Evolutionary conservation across 345 rosid genomes (phyloP), one percentile per base, ranked within the genome.

Genomic region (Raphanus raphanistrum): DNA sequence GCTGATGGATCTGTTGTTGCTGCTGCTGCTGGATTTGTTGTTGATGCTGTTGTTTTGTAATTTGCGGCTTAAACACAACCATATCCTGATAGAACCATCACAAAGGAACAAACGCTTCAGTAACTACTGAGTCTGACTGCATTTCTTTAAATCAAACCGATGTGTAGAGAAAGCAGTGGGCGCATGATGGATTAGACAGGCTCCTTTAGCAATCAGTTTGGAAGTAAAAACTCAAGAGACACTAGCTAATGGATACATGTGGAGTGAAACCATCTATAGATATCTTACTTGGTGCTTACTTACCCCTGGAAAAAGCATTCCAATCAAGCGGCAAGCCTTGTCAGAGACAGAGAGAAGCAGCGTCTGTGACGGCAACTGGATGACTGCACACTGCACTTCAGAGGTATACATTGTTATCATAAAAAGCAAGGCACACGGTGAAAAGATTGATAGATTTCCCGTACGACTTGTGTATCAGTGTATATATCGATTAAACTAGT

Each of bases 301-400:
- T 81, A 92, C 98, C 93, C 96, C 96, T 55, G 97, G 99, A 64
- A 92, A 95, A 77, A 95, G 97, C 99, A 91, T 92, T 79, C 98
- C 99, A 78, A 90, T 92, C 88, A 92, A 85, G 81, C 96, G 98
- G 82, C 79, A 91, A 64, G 98, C 94, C 79, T 95, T 92, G 87
- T 92, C 97, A 52, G 94, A 90, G 75, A 91, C 94, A 12, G 97
- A 92, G 54, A 95, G 93, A 70, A 95, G 86, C 82, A 95, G 76
- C 1, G 98, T 95, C 87, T 91, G 98, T 7, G 98, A 92, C 61
- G 97, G 94, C 81, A 95, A 80, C 80, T 91, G 98, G 75, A 95
- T 95, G 59, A 95, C 98, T 68, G 98, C 99, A 88, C 99, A 93
- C 98, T 95, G 73, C 59, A 76, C 4, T 50, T 72, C 13, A 68